Conservation (phyloP, 2,329 filamentous ascomycete species). For the Zymoseptoria pseudotritici region DNA sequence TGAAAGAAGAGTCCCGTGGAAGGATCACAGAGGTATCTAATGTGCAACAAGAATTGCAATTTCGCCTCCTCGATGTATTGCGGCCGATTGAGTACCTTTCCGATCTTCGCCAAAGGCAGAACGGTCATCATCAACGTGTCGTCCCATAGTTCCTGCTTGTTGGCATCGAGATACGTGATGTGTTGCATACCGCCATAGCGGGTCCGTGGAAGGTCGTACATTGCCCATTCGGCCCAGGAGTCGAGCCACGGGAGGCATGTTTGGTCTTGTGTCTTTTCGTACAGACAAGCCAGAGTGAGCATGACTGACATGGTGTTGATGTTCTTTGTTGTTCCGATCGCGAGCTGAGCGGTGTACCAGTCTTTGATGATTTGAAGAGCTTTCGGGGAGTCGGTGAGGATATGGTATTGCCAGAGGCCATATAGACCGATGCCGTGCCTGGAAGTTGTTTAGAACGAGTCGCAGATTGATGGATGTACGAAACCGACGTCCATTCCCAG, state of each 20-base stretch:
- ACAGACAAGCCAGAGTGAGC: constrained; percentile 67
- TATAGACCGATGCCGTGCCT: constrained; percentile 64
- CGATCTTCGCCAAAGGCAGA: constrained; percentile 72
- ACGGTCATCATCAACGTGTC: constrained; percentile 87
- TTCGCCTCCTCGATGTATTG: constrained; percentile 73
- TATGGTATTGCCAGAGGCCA: constrained; percentile 76
- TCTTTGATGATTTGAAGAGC: constrained; percentile 60
- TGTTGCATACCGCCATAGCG: constrained; percentile 67
- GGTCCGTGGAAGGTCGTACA: constrained; percentile 66
- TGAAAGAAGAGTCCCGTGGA: constrained; percentile 70
- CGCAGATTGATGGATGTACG: not conserved
- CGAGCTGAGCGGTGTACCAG: constrained; percentile 65
- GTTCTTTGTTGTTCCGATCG: constrained; percentile 70
- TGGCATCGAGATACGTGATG: constrained; percentile 63
- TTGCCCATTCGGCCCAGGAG: constrained; percentile 75
- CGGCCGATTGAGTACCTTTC: constrained; percentile 59
- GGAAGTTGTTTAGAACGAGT: constrained; percentile 42
- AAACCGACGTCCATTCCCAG: constrained; percentile 51
- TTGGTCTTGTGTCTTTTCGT: constrained; percentile 62
- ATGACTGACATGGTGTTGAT: constrained; percentile 81
- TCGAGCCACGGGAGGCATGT: constrained; percentile 72
- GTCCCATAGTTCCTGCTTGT: constrained; percentile 73
- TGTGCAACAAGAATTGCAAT: constrained; percentile 67
- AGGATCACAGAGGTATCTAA: constrained; percentile 70
- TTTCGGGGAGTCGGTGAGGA: constrained; percentile 55